These are phyloP conservation scores for Candida xiaguanensis DNA, from an alignment of 805 yeast genomes.

Conservation along the genomic window DNA sequence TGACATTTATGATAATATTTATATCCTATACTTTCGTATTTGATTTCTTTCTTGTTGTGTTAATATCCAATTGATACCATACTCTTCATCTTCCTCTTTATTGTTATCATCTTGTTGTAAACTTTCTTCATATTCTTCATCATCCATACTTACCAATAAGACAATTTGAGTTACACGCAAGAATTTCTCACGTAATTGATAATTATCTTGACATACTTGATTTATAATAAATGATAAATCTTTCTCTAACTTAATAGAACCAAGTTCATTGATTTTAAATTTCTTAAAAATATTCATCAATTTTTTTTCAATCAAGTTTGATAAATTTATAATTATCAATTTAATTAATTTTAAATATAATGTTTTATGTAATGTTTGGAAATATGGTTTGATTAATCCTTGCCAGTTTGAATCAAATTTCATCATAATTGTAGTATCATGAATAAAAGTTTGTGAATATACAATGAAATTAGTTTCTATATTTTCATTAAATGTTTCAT, in stretches of 20 bases:
- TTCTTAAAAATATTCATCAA: conserved; percentile 63
- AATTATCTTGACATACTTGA: conserved; percentile 68
- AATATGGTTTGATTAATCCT: conserved; percentile 59
- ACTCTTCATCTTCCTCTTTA: conserved; percentile 16
- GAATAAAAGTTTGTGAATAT: conserved; percentile 23
- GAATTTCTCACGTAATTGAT: conserved; percentile 73
- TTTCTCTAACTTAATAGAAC: conserved; percentile 78
- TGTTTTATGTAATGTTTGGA: conserved; percentile 48
- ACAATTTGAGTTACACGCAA: conserved; percentile 80
- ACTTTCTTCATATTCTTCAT: conserved; percentile 45
- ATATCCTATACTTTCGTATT: conserved; percentile 56
- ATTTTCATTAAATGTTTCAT: conserved; percentile 40
- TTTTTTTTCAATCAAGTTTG: conserved; percentile 59
- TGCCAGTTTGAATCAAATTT: conserved; percentile 67
- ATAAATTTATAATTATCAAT: conserved; percentile 50
- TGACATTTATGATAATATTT: conserved; percentile 11
- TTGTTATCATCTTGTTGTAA: conserved; percentile 26
- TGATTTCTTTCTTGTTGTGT: conserved; percentile 70
- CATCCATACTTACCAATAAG: conserved; percentile 78
- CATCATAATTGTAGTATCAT: conserved; percentile 32
- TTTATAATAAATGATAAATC: conserved; percentile 73
- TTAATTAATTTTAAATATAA: conserved; percentile 48
- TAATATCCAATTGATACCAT: conserved; percentile 62
- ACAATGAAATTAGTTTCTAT: conserved; percentile 28
- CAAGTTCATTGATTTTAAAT: conserved; percentile 66